Percentiles rank a stretch among this genome's conserved stretches.
phyloP scores from a whole-genome alignment of 164 flowering plant genomes.

The Akebia trifoliata region DNA sequence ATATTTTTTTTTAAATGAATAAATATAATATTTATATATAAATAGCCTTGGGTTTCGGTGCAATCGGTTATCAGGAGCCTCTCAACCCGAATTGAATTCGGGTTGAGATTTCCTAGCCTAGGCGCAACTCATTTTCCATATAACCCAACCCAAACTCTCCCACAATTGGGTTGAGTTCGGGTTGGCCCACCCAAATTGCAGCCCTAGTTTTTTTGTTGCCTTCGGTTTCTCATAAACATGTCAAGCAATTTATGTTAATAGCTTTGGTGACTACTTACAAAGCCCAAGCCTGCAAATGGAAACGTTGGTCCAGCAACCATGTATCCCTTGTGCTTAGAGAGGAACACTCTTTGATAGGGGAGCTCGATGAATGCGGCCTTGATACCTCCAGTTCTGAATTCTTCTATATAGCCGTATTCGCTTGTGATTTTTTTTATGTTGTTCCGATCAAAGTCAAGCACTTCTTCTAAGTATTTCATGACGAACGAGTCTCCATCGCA shows the following conservation, averaged over 20 bases:
- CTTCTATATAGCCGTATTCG: constrained; percentile 1
- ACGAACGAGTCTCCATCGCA: constrained; percentile 13
- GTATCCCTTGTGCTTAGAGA: constrained; percentile 4
- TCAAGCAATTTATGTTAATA: neutral
- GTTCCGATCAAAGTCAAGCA: constrained; percentile 5
- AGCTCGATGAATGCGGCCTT: constrained; percentile 15
- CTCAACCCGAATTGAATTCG: too few species aligned
- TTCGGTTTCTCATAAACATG: neutral
- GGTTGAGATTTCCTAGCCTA: too few species aligned
- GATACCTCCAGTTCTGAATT: constrained; percentile 3
- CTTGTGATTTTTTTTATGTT: constrained; percentile 7
- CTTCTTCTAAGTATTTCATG: constrained; percentile 8
- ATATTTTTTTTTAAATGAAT: too few species aligned
- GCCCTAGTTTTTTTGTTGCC: neutral
- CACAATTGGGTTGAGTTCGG: neutral
- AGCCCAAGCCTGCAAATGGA: constrained; percentile 21
- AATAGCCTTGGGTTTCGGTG: too few species aligned
- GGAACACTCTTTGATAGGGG: constrained; percentile 13
- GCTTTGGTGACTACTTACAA: neutral
- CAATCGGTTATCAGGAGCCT: too few species aligned
- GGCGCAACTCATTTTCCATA: too few species aligned
- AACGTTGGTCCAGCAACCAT: neutral
- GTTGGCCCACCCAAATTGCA: neutral
- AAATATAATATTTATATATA: too few species aligned
- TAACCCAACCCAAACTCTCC: too few species aligned